Evolutionary conservation across 2,329 filamentous ascomycete species (phyloP).

Genomic region (Corinectria fuckeliana): DNA sequence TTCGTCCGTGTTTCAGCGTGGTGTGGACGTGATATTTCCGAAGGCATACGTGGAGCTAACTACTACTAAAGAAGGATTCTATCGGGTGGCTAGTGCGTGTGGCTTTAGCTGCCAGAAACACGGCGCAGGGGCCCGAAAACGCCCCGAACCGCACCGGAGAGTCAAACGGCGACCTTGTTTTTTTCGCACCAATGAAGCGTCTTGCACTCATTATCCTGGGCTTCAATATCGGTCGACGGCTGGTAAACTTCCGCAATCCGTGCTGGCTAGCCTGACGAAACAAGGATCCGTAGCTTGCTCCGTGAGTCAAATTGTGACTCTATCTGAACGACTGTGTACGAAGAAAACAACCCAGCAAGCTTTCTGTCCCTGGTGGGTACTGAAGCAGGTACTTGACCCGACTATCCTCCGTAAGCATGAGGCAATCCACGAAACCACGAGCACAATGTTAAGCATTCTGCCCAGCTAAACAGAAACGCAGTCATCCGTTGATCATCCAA

Average conservation of each 20-base stretch:
- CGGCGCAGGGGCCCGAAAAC: neutral
- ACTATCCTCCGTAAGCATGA: neutral
- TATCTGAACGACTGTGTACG: constrained; percentile 6
- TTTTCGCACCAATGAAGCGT: constrained; percentile 16
- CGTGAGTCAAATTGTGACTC: constrained; percentile 4
- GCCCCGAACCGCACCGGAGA: neutral
- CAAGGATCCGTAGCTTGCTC: constrained; percentile 1
- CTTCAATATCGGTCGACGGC: neutral
- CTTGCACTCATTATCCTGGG: neutral
- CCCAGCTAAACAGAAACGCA: neutral
- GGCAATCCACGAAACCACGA: neutral
- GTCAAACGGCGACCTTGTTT: neutral
- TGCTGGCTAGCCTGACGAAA: neutral
- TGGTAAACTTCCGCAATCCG: neutral
- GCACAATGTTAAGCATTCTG: neutral
- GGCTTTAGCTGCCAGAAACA: constrained; percentile 15
- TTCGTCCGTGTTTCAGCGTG: constrained; percentile 23
- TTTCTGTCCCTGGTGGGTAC: neutral
- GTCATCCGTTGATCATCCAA: neutral
- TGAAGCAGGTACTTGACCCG: neutral
- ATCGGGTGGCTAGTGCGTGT: constrained; percentile 32
- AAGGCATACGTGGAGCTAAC: constrained; percentile 33
- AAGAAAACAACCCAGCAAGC: neutral
- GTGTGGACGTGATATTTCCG: constrained; percentile 25
- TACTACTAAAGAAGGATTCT: constrained; percentile 9